Base-by-base conservation (phyloP, 148 eudicot species). In the Camellia granthamiana region DNA sequence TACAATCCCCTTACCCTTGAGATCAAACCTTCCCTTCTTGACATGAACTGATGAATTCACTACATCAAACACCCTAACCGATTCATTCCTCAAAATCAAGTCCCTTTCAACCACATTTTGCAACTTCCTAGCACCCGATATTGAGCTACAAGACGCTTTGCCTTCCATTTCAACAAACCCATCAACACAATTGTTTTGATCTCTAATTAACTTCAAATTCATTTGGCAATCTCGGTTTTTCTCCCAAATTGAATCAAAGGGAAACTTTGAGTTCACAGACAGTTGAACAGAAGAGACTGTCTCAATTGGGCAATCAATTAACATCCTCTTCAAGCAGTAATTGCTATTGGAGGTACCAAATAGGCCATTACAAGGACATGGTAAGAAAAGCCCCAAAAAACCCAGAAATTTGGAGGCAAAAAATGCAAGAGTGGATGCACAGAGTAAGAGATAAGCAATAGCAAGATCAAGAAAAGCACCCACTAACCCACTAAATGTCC, bases 391-490 rank as follows among this genome's bases (percentile, higher is more conserved):
- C 5, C 99, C 99, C 42, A 96, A 86, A 47, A 96, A 76, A 46
- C 83, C 86, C 58, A 96, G 82, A 83, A 92, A 88, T 68, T 85
- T 89, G 14, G 95, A 81, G 14, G 89, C 72, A 15, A 92, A 82
- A 77, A 80, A 94, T 54, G 92, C 92, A 12, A 90, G 44, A n/a
- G 89, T 80, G 54, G 99, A 90, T 80, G 90, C 91, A 79, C 93
- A 94, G 3, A 96, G 91, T 64, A 96, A 88, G 72, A 91, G 83
- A 83, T 91, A 94, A 11, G 98, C 92, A 55, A 96, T 85, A 47
- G 88, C 88, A 70, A 96, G 91, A 87, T 96, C 97, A 85, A 94
- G 88, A 88, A 91, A 96, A 54, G 98, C 99, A 75, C 92, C 98
- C 23, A 94, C 87, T 76, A 96, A 83, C 77, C 90, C 91, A 76